These are phyloP conservation scores for Phialophora expanda DNA, from an alignment of 2,329 filamentous ascomycete species.

Conservation along the genomic window DNA sequence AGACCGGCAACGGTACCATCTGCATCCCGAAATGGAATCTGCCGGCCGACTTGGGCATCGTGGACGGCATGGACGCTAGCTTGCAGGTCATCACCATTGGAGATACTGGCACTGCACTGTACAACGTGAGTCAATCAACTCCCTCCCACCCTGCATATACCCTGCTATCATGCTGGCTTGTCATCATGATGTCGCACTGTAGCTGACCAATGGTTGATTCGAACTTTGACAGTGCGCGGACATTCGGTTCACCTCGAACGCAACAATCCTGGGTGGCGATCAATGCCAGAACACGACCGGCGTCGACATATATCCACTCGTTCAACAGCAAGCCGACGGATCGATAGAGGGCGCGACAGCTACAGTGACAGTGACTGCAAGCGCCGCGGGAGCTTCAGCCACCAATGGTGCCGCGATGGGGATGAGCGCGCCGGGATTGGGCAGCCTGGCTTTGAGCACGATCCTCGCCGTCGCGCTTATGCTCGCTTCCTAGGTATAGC, in stretches of 20 bases:
- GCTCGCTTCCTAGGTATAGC: neutral
- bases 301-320: constrained; percentile 44
- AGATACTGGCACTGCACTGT: constrained; percentile 49
- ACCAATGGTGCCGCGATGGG: constrained; percentile 4
- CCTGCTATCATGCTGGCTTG: neutral
- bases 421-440: neutral
- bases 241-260: constrained; percentile 50
- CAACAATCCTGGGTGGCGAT: constrained; percentile 45
- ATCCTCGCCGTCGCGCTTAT: neutral
- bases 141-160: neutral
- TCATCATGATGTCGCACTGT: neutral
- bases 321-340: constrained; percentile 25
- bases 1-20: constrained; percentile 54
- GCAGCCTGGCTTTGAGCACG: neutral
- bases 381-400: constrained; percentile 5
- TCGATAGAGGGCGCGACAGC: constrained; percentile 12
- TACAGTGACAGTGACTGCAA: constrained; percentile 28
- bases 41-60: constrained; percentile 41
- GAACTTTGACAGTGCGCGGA: constrained; percentile 48
- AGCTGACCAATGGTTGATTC: neutral
- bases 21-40: constrained; percentile 50
- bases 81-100: constrained; percentile 55
- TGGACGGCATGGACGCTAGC: constrained; percentile 48
- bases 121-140: constrained; percentile 50
- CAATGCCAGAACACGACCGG: constrained; percentile 49